These are phyloP conservation scores for Funneliformis mosseae DNA, from an alignment of 192 early-diverging fungal species.

Conservation along the genomic window DNA sequence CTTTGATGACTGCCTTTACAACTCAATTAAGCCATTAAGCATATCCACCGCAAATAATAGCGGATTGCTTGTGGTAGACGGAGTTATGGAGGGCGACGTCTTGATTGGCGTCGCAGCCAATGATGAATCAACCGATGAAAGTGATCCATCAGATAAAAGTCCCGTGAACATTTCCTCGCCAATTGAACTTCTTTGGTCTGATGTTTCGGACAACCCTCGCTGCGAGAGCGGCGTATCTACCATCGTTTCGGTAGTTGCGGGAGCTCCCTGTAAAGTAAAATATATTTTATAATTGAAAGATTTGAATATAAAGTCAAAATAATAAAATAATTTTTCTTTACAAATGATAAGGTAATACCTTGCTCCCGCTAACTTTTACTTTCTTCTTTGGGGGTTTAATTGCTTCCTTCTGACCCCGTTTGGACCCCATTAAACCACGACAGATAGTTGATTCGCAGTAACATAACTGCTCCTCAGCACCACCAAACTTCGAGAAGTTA, in stretches of 20 bases:
- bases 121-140: background rate
- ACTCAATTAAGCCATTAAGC: background rate
- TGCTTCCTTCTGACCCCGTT: background rate
- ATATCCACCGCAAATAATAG: background rate
- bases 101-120: background rate
- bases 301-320: background rate
- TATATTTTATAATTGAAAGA: background rate
- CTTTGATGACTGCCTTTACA: background rate
- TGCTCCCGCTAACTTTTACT: background rate
- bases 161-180: background rate
- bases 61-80: background rate
- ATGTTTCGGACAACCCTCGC: background rate
- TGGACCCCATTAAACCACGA: conserved; percentile 61
- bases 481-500: conserved; percentile 72
- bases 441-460: conserved; percentile 70
- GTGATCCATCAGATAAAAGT: background rate
- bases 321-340: background rate
- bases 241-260: background rate
- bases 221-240: background rate
- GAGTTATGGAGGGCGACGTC: background rate
- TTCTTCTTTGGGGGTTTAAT: background rate
- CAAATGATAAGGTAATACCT: too few relatives aligned
- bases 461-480: conserved; percentile 65
- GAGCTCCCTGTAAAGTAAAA: background rate
- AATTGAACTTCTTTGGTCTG: background rate